Conservation (phyloP, 2,329 filamentous ascomycete genomes). For the Phyllachora maydis region DNA sequence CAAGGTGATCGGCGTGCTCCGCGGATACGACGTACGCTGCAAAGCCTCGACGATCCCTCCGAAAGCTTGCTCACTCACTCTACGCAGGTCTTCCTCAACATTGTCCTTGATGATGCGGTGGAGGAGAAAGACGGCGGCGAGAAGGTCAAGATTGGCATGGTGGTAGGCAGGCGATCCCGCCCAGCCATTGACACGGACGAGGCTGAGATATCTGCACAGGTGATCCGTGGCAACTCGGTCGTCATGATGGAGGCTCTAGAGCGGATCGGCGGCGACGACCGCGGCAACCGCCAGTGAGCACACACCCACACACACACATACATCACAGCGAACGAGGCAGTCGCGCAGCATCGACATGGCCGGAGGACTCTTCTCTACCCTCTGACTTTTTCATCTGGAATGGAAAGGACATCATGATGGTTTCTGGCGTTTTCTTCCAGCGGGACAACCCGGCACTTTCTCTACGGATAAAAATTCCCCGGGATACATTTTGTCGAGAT, state of each 20-base stretch:
- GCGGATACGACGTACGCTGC: conserved; percentile 80
- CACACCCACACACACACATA: no score
- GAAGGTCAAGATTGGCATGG: conserved; percentile 81
- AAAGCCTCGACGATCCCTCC: not conserved
- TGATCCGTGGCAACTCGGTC: conserved; percentile 94
- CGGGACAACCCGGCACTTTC: no score
- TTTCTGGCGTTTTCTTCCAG: no score
- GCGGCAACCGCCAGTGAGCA: conserved; percentile 15
- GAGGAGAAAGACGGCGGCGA: conserved; percentile 87
- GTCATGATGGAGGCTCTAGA: conserved; percentile 85
- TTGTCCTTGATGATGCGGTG: conserved; percentile 89
- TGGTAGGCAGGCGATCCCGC: conserved; percentile 42
- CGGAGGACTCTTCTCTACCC: no score
- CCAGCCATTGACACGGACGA: no score
- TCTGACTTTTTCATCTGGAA: no score
- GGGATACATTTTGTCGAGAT: no score
- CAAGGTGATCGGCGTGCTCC: conserved; percentile 84
- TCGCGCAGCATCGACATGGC: no score
- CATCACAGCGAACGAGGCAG: no score
- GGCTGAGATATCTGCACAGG: conserved; percentile 28
- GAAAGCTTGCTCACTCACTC: not conserved
- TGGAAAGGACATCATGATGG: no score
- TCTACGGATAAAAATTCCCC: no score
- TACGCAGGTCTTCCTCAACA: conserved; percentile 81
- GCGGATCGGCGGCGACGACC: conserved; percentile 43